Conservation (phyloP, 2,329 filamentous ascomycete genomes). For the Tolypocladium cylindrosporum region DNA sequence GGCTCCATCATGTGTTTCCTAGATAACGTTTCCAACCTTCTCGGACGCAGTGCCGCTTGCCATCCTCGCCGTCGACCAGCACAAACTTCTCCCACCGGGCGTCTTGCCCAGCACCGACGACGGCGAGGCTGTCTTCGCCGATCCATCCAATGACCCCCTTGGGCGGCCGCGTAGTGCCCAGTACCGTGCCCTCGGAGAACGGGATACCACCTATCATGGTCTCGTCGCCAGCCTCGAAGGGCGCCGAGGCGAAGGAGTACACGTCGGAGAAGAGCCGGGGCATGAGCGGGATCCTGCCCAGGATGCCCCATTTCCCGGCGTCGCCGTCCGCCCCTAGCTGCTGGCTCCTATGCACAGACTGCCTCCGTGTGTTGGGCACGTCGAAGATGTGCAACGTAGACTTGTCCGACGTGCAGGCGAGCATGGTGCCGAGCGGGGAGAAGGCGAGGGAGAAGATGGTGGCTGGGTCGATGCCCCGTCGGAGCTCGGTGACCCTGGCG, state of each 20-base stretch:
- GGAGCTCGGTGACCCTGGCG: conserved; percentile 72
- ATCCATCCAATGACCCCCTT: conserved; percentile 86
- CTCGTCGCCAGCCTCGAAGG: conserved; percentile 79
- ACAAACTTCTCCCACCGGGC: conserved; percentile 83
- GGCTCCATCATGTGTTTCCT: conserved; percentile 21
- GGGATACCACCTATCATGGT: conserved; percentile 34
- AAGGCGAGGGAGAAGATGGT: conserved; percentile 82
- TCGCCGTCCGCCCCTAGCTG: conserved; percentile 29
- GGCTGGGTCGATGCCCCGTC: conserved; percentile 81
- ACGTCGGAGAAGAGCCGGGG: conserved; percentile 82
- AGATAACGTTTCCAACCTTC: conserved; percentile 81
- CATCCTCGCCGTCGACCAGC: conserved; percentile 57
- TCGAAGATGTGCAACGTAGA: conserved; percentile 93
- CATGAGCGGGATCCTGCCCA: conserved; percentile 74
- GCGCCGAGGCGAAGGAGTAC: conserved; percentile 72
- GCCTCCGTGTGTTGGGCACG: conserved; percentile 49
- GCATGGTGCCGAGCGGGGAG: conserved; percentile 66
- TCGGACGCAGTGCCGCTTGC: conserved; percentile 54
- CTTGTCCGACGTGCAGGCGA: conserved; percentile 94
- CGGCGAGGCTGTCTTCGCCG: conserved; percentile 60
- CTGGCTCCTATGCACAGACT: conserved; percentile 20
- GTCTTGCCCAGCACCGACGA: conserved; percentile 70
- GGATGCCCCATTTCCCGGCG: conserved; percentile 72
- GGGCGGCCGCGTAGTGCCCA: conserved; percentile 48
- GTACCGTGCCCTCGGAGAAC: conserved; percentile 32